Conservation (phyloP, 1,284 basidiomycete species). For the Mycena sp. region DNA sequence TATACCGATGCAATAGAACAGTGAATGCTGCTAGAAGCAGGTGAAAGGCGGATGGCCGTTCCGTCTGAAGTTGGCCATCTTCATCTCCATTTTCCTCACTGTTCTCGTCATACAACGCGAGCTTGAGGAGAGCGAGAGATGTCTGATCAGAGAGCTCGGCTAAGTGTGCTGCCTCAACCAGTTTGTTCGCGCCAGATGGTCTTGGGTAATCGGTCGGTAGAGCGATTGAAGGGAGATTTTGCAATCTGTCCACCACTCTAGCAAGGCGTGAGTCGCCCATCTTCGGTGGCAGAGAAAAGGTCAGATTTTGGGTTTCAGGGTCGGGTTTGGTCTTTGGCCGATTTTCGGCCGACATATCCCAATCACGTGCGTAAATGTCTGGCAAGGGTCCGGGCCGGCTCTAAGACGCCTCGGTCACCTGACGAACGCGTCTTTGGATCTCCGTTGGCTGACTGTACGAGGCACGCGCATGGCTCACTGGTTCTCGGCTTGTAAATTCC, state of each 20-base stretch:
- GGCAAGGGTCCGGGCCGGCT: too few relatives aligned
- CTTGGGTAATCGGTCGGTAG: constrained; percentile 97
- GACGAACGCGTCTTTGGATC: too few relatives aligned
- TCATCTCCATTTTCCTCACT: constrained; percentile 65
- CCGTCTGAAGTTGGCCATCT: constrained; percentile 51
- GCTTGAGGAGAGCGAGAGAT: constrained; percentile 77
- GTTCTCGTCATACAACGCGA: constrained; percentile 76
- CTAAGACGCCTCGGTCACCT: too few relatives aligned
- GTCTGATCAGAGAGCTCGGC: constrained; percentile 74
- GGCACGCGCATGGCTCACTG: too few relatives aligned
- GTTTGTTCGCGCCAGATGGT: constrained; percentile 74
- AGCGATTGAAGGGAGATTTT: constrained; percentile 89
- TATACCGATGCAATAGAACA: constrained; percentile 94
- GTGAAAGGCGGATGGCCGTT: constrained; percentile 88
- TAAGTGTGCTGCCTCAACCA: constrained; percentile 82
- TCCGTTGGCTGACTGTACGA: too few relatives aligned
- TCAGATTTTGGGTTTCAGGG: constrained; percentile 5
- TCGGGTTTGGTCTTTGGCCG: not conserved
- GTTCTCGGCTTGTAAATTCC: too few relatives aligned
- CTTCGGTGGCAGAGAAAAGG: constrained; percentile 9
- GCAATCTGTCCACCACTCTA: constrained; percentile 68
- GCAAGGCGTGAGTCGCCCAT: constrained; percentile 47
- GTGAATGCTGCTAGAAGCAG: constrained; percentile 92
- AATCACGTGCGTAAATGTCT: too few relatives aligned
- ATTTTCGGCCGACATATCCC: constrained; percentile 22